Percentiles rank a stretch among this genome's conserved stretches.
These are phyloP conservation scores for Aquilaria sinensis DNA, from an alignment of 345 rosid genomes.

Conservation along the genomic window DNA sequence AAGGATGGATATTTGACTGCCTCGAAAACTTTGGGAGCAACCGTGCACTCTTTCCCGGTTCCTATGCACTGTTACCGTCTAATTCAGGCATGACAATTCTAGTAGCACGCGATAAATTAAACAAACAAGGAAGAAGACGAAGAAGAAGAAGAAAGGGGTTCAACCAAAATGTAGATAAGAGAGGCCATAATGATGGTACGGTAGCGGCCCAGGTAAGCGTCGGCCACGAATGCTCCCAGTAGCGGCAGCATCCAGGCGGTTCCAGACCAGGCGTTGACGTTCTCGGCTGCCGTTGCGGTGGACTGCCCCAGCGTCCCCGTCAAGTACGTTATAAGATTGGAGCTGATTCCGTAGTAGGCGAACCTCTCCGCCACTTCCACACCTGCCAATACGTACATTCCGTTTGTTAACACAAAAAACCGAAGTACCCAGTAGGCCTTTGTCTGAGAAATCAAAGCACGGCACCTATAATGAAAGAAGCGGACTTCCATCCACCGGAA, in stretches of 20 bases:
- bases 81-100: too few species aligned
- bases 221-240: slow-evolving; percentile 62
- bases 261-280: slow-evolving; percentile 43
- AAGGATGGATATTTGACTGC: too few species aligned
- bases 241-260: slow-evolving; percentile 38
- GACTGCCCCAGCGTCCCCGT: slow-evolving; percentile 38
- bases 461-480: slow-evolving; percentile 36
- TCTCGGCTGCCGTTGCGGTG: slow-evolving; percentile 39
- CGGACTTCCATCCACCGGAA: slow-evolving; percentile 50
- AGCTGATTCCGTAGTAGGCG: slow-evolving; percentile 35
- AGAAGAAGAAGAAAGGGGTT: too few species aligned
- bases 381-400: slow-evolving; percentile 9
- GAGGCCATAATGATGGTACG: slow-evolving; percentile 49
- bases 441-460: too few species aligned
- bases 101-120: too few species aligned
- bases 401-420: background rate
- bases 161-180: slow-evolving; percentile 41
- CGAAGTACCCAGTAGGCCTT: background rate
- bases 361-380: slow-evolving; percentile 48
- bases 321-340: slow-evolving; percentile 36
- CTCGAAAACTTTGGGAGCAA: too few species aligned
- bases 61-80: too few species aligned
- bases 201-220: slow-evolving; percentile 58
- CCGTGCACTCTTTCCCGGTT: too few species aligned
- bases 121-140: too few species aligned